Base-by-base conservation (phyloP, 1,284 basidiomycete genomes). In the Cutaneotrichosporon sp. region DNA sequence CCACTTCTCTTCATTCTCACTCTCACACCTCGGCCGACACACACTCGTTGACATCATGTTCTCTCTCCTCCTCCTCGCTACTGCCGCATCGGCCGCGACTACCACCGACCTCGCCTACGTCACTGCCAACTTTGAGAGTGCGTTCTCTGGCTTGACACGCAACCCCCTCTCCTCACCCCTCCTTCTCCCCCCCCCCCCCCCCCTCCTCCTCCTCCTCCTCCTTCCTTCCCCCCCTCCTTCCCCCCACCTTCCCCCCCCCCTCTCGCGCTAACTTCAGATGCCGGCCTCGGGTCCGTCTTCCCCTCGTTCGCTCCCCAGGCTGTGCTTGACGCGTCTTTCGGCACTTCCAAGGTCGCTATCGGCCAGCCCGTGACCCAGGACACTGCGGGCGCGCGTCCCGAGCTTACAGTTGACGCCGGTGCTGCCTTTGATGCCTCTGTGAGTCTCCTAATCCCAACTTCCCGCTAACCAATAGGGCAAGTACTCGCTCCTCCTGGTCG, bases 401-500 rank as follows among this genome's bases (percentile, higher is more conserved):
- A 56, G n/a, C 52, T 61, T 21, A 18, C 34, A 10, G 53, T 61
- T 14, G 38, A 61, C 53, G 31, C 40, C 6, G 51, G 46, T 22
- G 46, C 36, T 5, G 13, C 21, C n/a, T 53, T 53, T 31, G n/a
- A 40, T 40, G 26, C 34, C 9, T 32, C 47, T 16, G 58, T 60
- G 11, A 53, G 59, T 53, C 30, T 46, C 42, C 42, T 18, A 46
- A 13, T 14, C n/a, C 47, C 47, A n/a, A 26, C 26, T 26, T 26
- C 26, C 26, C 26, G 26, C 26, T 26, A 8, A 31, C 14, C 30
- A 32, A 7, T 72, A 90, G 58, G 51, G 51, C 51, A 53, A 34
- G 10, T 53, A 31, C 51, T 53, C 51, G 14, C 51, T 53, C n/a
- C 81, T 84, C 40, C 88, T 91, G 86, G 84, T 86, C 38, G 89